Conservation (phyloP, 164 flowering plant genomes). For the Aristolochia contorta region DNA sequence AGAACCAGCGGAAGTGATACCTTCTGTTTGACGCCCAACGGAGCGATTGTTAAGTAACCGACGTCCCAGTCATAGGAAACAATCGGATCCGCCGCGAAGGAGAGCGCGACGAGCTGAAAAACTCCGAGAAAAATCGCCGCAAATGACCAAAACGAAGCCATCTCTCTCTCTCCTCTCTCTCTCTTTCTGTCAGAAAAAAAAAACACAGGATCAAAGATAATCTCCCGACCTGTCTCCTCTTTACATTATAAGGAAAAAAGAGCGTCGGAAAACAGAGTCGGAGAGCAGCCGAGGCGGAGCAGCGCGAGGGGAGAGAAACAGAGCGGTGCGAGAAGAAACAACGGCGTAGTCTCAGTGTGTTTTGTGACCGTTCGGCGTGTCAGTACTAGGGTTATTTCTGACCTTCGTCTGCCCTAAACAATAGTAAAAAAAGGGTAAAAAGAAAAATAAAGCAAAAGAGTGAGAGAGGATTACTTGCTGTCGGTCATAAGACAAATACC, state of each 20-base stretch:
- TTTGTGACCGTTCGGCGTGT: too few relatives aligned
- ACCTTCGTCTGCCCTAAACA: too few relatives aligned
- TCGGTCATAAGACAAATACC: neutral
- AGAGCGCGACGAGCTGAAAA: conserved; percentile 23
- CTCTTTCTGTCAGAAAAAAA: too few relatives aligned
- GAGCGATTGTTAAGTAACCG: conserved; percentile 60
- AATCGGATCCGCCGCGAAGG: conserved; percentile 31
- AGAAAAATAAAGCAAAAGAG: too few relatives aligned
- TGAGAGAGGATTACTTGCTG: neutral
- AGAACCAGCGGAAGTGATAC: conserved; percentile 19
- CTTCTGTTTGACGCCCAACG: conserved; percentile 76
- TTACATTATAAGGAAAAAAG: conserved; percentile 11
- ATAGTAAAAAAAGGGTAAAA: too few relatives aligned
- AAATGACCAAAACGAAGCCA: conserved; percentile 18
- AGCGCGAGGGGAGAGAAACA: neutral
- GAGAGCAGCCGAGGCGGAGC: too few relatives aligned
- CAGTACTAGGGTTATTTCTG: too few relatives aligned
- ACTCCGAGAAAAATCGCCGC: conserved; percentile 13
- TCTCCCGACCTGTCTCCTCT: neutral
- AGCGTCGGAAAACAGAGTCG: too few relatives aligned
- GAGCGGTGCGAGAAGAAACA: neutral
- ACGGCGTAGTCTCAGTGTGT: neutral
- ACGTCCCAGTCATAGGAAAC: conserved; percentile 37
- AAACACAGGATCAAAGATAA: too few relatives aligned
- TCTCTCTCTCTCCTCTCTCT: conserved; percentile 6